phyloP scores from a whole-genome alignment of 768 basidiomycete genomes.

The Boletus coccyginus region DNA sequence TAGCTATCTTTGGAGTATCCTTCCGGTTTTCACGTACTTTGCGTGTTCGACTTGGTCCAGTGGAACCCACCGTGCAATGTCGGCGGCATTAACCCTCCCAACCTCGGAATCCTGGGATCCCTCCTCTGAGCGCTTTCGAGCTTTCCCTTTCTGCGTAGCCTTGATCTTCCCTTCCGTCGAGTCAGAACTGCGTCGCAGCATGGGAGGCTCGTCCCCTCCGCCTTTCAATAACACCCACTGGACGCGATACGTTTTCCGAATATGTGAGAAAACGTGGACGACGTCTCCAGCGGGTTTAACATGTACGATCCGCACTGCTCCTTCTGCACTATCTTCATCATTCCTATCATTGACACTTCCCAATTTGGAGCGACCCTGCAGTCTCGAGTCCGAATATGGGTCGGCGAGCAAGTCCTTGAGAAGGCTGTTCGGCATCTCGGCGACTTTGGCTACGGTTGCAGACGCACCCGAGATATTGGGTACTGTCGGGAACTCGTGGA shows the following conservation, averaged over 20 bases:
- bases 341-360: neutral
- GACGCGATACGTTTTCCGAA: constrained; percentile 78
- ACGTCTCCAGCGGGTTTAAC: constrained; percentile 61
- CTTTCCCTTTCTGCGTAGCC: constrained; percentile 8
- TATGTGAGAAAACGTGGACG: constrained; percentile 85
- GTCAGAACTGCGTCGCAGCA: constrained; percentile 4
- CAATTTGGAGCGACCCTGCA: neutral
- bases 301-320: constrained; percentile 36
- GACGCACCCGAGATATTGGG: constrained; percentile 47
- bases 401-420: constrained; percentile 40
- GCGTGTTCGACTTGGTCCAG: constrained; percentile 52
- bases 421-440: constrained; percentile 34
- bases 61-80: constrained; percentile 47
- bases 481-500: constrained; percentile 82
- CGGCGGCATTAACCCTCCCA: constrained; percentile 5
- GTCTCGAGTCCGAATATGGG: constrained; percentile 9
- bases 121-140: constrained; percentile 9
- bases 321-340: neutral
- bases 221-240: constrained; percentile 71
- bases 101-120: constrained; percentile 10
- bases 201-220: constrained; percentile 46
- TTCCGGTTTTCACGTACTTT: constrained; percentile 49
- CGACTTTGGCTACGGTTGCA: constrained; percentile 34
- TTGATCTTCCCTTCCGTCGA: constrained; percentile 8
- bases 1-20: neutral